A percentile compares a stretch with the other conserved stretches of the same genome.
These are phyloP conservation scores for Penicillium lagena DNA, from an alignment of 495 filamentous ascomycete genomes.

Conservation along the genomic window DNA sequence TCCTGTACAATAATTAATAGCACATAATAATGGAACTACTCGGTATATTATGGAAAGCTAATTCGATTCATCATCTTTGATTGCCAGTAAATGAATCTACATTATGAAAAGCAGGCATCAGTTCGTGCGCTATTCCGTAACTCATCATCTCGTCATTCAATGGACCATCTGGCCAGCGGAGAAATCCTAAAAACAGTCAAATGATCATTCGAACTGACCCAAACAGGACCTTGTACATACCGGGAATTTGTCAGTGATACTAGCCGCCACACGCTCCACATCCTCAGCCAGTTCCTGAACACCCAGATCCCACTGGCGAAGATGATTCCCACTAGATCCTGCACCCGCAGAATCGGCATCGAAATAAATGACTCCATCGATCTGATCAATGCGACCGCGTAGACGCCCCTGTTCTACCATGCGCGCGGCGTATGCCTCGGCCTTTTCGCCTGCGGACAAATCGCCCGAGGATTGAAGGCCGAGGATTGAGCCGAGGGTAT, in stretches of 20 bases:
- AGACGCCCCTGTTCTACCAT: constrained; percentile 95
- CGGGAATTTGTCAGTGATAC: constrained; percentile 35
- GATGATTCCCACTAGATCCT: constrained; percentile 47
- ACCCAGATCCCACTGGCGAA: constrained; percentile 83
- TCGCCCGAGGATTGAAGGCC: constrained; percentile 48
- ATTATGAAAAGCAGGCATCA: neutral
- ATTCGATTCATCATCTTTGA: too few relatives aligned
- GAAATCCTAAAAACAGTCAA: constrained; percentile 19
- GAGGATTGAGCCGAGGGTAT: constrained; percentile 68
- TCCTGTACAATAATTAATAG: too few relatives aligned
- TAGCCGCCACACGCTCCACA: constrained; percentile 71
- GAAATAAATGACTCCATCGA: constrained; percentile 82
- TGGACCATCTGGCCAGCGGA: constrained; percentile 22
- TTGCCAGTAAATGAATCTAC: neutral
- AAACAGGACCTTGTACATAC: constrained; percentile 15
- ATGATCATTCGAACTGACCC: constrained; percentile 10
- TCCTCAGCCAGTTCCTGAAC: constrained; percentile 81
- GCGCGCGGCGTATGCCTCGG: constrained; percentile 82
- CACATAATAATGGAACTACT: too few relatives aligned
- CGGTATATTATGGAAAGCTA: too few relatives aligned
- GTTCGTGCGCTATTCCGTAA: neutral
- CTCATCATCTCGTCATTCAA: constrained; percentile 4
- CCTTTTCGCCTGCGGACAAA: constrained; percentile 60
- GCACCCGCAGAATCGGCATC: constrained; percentile 58
- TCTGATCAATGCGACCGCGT: constrained; percentile 87